phyloP scores from a whole-genome alignment of 257 asterid species.

The Misopates orontium region DNA sequence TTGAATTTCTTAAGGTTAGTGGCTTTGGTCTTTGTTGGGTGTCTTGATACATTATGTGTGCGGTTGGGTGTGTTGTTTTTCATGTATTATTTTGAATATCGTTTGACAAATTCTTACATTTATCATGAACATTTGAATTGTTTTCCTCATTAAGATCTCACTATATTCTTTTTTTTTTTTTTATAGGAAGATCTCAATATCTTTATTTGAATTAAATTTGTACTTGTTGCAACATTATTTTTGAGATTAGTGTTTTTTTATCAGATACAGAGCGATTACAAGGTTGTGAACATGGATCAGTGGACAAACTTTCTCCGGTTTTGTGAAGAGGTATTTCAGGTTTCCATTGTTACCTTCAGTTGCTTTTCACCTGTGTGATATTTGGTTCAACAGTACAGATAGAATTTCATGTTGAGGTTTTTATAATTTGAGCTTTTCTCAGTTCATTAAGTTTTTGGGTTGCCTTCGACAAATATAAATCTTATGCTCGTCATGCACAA shows the following conservation, averaged over 20 bases:
- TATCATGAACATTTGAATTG: neutral
- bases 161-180: no score
- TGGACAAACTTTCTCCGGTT: constrained; percentile 90
- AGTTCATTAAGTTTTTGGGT: neutral
- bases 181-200: no score
- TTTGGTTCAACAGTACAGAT: neutral
- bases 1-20: constrained; percentile 66
- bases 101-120: neutral
- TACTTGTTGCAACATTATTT: neutral
- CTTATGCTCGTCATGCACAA: neutral
- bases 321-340: constrained; percentile 64
- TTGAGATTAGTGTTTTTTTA: constrained; percentile 16
- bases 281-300: constrained; percentile 85
- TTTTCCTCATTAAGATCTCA: no score
- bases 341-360: constrained; percentile 7
- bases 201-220: neutral
- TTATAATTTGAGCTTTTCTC: neutral
- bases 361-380: neutral
- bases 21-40: constrained; percentile 1
- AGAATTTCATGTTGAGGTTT: neutral
- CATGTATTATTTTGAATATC: neutral
- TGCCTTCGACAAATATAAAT: no score
- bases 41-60: constrained; percentile 15
- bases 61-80: constrained; percentile 5
- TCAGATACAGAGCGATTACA: constrained; percentile 78